phyloP scores from a whole-genome alignment of 2,329 filamentous ascomycete species.

The Hypoxylon sp. region DNA sequence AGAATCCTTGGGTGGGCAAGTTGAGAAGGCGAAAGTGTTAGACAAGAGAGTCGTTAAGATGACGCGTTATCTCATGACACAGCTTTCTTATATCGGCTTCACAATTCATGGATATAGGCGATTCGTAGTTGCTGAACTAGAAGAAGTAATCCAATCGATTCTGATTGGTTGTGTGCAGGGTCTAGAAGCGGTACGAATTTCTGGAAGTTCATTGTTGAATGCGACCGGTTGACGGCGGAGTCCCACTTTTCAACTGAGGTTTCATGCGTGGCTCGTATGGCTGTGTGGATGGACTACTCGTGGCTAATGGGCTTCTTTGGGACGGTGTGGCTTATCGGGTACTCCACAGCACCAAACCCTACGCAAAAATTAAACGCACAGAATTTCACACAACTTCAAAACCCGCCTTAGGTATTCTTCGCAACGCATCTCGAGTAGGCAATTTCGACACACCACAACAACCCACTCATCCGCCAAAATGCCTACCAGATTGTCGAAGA shows the following conservation, averaged over 20 bases:
- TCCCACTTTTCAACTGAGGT: background rate
- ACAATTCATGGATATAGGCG: background rate
- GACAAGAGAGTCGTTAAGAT: background rate
- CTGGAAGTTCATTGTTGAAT: background rate
- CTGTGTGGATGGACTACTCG: background rate
- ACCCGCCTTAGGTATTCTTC: constrained; percentile 32
- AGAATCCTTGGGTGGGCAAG: background rate
- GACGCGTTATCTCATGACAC: background rate
- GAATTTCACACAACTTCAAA: constrained; percentile 47
- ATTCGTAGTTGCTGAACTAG: background rate
- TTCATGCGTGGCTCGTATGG: background rate
- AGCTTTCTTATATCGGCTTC: background rate
- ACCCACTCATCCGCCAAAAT: constrained; percentile 66
- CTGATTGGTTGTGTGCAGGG: constrained; percentile 8
- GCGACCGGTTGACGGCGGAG: background rate
- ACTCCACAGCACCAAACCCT: constrained; percentile 42
- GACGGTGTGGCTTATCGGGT: background rate
- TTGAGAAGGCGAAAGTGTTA: background rate
- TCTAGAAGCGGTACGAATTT: background rate
- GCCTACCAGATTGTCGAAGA: constrained; percentile 83
- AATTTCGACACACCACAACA: constrained; percentile 55
- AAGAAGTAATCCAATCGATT: constrained; percentile 14
- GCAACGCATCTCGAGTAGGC: constrained; percentile 46
- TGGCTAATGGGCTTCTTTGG: constrained; percentile 30
- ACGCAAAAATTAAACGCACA: constrained; percentile 49